Base-by-base conservation (phyloP, 2,329 filamentous ascomycete genomes). In the Fusarium gaditjirri region DNA sequence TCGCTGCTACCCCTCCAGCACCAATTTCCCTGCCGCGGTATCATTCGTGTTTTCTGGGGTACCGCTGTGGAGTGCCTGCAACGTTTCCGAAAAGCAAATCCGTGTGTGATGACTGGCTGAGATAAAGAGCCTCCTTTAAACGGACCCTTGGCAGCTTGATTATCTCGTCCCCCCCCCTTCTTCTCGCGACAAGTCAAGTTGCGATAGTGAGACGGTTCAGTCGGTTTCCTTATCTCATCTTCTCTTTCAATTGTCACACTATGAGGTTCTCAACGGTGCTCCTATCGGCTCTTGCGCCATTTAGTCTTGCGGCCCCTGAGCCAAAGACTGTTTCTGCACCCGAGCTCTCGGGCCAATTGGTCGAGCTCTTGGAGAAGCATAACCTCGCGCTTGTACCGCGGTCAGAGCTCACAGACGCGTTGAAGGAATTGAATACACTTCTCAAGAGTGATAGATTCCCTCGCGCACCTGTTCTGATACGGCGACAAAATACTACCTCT, bases 341-440 rank as follows among this genome's bases (percentile, higher is more conserved):
- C 27, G 82, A 83, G 55, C 60, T 82, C 17, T 68, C 65, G 10
- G 57, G 65, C 5, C 78, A 83, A 23, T 80, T 85, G 27, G 82
- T 83, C 27, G 82, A 81, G 47, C 73, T 83, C 47, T 75, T 85
- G 43, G 81, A 80, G 46, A 85, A 80, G 73, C 83, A 85, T 73
- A 84, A 84, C 58, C 77, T 85, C 36, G 84, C 81, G 33, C 74
- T 85, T 54, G 83, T 85, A 12, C 83, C 84, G 38, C 79, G 82
- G n/a, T 83, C 82, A 49, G 83, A 85, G 60, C 81, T 85, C 59
- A 83, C 83, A n/a, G 83, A 85, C 44, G 83, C 81, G 3, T 67
- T 85, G 21, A 81, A 80, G 10, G 83, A 85, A 72, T 80, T 85
- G 59, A 85, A 81, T 43, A 73, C 73, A 11, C 76, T 85, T 25